Conservation (phyloP, 2,329 filamentous ascomycete species). For the Lithohypha guttulata region DNA sequence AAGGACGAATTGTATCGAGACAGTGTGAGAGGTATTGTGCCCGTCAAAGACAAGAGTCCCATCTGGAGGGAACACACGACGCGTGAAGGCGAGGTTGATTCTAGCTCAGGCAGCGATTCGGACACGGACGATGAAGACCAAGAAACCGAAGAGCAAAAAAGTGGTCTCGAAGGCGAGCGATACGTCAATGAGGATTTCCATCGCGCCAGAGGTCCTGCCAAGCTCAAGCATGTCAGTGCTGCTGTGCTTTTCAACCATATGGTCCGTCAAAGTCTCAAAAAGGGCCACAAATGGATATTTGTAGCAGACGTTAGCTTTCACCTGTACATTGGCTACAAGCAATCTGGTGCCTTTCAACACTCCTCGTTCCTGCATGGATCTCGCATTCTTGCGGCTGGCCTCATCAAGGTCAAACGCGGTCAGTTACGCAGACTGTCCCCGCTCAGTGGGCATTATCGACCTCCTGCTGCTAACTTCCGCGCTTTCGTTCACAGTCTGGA, state of each 20-base stretch:
- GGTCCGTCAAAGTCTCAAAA: conserved; percentile 60
- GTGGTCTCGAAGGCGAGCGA: conserved; percentile 44
- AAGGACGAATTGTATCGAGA: conserved; percentile 46
- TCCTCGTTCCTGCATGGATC: conserved; percentile 78
- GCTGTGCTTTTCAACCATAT: conserved; percentile 68
- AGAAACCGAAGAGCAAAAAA: conserved; percentile 7
- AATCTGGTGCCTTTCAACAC: conserved; percentile 80
- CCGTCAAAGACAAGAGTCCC: conserved; percentile 49
- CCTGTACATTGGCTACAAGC: conserved; percentile 82
- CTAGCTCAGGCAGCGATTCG: conserved; percentile 16
- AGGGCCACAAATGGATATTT: conserved; percentile 89
- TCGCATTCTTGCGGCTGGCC: conserved; percentile 69
- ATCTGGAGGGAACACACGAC: too few species aligned
- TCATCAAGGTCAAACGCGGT: conserved; percentile 76
- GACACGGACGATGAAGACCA: conserved; percentile 24
- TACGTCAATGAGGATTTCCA: conserved; percentile 56
- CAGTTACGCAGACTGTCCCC: conserved; percentile 62
- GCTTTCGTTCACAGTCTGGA: conserved; percentile 66
- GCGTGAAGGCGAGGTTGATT: conserved; percentile 26
- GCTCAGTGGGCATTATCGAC: conserved; percentile 68
- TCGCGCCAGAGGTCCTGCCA: conserved; percentile 49
- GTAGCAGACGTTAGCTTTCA: conserved; percentile 68
- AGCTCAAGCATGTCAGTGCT: conserved; percentile 56
- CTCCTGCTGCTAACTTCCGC: conserved; percentile 71
- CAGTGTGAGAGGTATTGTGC: conserved; percentile 63